A percentile compares a stretch with the other conserved stretches of the same genome.
phyloP scores from a whole-genome alignment of 2,329 filamentous ascomycete genomes.

The Cladosporium halotolerans region DNA sequence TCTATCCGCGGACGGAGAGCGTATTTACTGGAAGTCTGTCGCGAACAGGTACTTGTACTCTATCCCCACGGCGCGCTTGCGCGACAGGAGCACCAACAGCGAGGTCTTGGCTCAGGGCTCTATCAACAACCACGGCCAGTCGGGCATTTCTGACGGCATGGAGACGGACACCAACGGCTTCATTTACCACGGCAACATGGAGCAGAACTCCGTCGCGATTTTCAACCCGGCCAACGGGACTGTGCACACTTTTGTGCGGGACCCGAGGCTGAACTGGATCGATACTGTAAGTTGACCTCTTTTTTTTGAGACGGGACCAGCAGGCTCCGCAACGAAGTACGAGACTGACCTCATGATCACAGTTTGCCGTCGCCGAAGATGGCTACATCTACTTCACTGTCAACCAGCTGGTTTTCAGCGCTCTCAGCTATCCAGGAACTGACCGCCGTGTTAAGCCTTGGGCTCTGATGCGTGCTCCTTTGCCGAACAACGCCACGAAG shows the following conservation, averaged over 20 bases:
- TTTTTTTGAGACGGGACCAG: not conserved
- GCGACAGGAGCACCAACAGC: conserved; percentile 31
- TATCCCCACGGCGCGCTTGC: conserved; percentile 40
- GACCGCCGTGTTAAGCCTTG: conserved; percentile 40
- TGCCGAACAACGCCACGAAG: conserved; percentile 40
- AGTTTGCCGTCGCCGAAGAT: conserved; percentile 31
- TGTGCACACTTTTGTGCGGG: conserved; percentile 39
- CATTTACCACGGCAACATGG: conserved; percentile 46
- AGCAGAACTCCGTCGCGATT: conserved; percentile 43
- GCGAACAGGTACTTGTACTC: conserved; percentile 41
- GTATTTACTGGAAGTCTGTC: conserved; percentile 43
- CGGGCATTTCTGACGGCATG: conserved; percentile 47
- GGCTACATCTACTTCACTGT: conserved; percentile 50
- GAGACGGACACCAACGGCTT: conserved; percentile 47
- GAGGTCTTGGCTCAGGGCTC: conserved; percentile 41
- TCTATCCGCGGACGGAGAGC: conserved; percentile 42
- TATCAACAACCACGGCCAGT: conserved; percentile 40
- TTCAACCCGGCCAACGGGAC: conserved; percentile 44
- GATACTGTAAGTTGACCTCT: conserved; percentile 33
- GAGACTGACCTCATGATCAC: conserved; percentile 17
- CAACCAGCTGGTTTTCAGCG: conserved; percentile 42
- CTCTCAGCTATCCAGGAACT: conserved; percentile 35
- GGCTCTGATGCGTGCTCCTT: conserved; percentile 35
- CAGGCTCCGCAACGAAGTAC: not conserved
- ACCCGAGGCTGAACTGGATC: conserved; percentile 44